These are phyloP conservation scores for Cadophora sp. DNA, from an alignment of 2,329 filamentous ascomycete species.

Conservation along the genomic window DNA sequence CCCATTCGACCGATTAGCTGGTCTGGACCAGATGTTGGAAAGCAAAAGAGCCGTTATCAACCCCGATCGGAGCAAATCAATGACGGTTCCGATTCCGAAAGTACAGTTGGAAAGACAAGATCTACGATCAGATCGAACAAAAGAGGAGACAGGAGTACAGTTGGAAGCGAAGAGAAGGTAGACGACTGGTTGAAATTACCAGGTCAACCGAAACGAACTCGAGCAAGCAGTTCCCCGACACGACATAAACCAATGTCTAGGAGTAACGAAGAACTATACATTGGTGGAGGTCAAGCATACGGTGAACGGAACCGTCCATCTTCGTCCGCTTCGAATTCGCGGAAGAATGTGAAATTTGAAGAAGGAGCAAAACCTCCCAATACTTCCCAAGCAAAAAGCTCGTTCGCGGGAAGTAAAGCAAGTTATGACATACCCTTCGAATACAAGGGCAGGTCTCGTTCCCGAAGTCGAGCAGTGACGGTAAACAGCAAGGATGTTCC, in stretches of 20 bases:
- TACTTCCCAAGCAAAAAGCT: not conserved
- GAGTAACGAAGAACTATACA: not conserved
- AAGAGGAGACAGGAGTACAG: not conserved
- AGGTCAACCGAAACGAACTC: not conserved
- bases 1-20: slow-evolving; percentile 1
- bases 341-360: not conserved
- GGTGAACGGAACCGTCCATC: not conserved
- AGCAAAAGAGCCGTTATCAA: not conserved
- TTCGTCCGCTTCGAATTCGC: not conserved
- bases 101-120: not conserved
- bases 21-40: not conserved
- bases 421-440: not conserved
- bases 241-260: not conserved
- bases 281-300: not conserved
- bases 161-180: not conserved
- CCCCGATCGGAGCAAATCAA: no score
- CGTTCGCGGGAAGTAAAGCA: not conserved
- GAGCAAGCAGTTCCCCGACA: not conserved
- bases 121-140: no score
- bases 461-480: not conserved
- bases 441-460: not conserved
- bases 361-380: not conserved
- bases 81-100: not conserved
- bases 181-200: slow-evolving; percentile 8
- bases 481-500: not conserved